These are phyloP conservation scores for Kondoa subrosea DNA, from an alignment of 768 basidiomycete species.

Conservation along the genomic window DNA sequence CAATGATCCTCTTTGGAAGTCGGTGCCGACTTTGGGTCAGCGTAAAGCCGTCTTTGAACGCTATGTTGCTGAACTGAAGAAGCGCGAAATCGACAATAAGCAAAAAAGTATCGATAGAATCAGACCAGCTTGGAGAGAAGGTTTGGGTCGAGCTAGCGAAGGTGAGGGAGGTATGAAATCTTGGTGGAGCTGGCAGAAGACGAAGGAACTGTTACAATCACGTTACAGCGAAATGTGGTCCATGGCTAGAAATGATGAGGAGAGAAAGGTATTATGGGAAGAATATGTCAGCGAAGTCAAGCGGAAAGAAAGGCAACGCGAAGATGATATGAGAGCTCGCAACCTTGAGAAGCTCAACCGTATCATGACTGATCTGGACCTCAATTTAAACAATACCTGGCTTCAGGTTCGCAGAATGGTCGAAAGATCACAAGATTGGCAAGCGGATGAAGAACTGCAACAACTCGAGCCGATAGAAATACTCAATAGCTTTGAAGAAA, in stretches of 20 bases:
- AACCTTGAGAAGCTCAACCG: conserved; percentile 66
- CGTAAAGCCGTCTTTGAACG: conserved; percentile 89
- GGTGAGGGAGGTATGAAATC: conserved; percentile 19
- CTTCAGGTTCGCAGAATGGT: conserved; percentile 55
- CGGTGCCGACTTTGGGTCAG: conserved; percentile 78
- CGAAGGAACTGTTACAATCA: conserved; percentile 49
- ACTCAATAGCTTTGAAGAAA: conserved; percentile 82
- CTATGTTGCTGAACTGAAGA: conserved; percentile 61
- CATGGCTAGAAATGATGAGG: conserved; percentile 56
- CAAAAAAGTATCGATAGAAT: conserved; percentile 67
- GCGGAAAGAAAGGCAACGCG: conserved; percentile 68
- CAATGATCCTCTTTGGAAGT: conserved; percentile 92
- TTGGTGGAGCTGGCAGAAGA: conserved; percentile 28
- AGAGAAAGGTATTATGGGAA: conserved; percentile 72
- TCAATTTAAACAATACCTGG: conserved; percentile 48
- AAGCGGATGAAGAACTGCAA: conserved; percentile 54
- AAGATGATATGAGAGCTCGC: conserved; percentile 34
- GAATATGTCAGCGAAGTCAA: conserved; percentile 77
- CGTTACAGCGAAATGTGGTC: conserved; percentile 56
- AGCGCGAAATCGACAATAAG: conserved; percentile 69
- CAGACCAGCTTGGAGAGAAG: conserved; percentile 62
- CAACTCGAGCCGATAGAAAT: conserved; percentile 80
- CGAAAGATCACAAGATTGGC: conserved; percentile 61
- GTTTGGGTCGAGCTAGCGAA: conserved; percentile 11
- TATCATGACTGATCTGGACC: conserved; percentile 69